Evolutionary conservation across 164 flowering plant genomes (phyloP).

Genomic region (Houttuynia cordata): DNA sequence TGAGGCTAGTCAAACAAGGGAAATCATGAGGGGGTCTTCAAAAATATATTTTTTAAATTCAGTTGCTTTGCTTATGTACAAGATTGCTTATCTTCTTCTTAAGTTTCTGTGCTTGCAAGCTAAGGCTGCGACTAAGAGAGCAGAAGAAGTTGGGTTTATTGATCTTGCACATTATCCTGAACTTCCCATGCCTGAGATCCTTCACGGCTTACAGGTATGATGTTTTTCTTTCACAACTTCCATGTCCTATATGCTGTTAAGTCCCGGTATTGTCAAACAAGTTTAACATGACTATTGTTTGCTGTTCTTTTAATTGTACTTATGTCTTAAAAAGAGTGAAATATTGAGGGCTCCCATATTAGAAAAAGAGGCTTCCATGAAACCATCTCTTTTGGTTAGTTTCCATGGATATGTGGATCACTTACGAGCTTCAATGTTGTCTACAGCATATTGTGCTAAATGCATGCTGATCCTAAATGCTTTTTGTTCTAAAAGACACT

Average conservation of each 20-base stretch:
- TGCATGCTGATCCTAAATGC: no score
- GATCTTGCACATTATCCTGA: conserved; percentile 90
- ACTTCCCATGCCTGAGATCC: conserved; percentile 94
- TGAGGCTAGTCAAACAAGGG: conserved; percentile 22
- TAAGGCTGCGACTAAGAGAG: conserved; percentile 62
- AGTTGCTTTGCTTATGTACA: conserved; percentile 61
- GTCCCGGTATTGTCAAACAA: background rate
- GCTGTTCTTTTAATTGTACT: no score
- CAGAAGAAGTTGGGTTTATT: conserved; percentile 75
- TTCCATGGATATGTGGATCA: no score
- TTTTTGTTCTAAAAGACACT: no score
- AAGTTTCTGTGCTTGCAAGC: conserved; percentile 75
- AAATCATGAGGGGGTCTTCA: conserved; percentile 8
- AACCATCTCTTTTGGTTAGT: no score
- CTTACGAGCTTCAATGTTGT: no score
- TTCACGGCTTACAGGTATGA: conserved; percentile 84
- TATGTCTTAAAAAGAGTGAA: no score
- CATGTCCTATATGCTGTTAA: no score
- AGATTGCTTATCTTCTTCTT: conserved; percentile 55
- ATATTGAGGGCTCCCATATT: background rate
- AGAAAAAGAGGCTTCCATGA: background rate
- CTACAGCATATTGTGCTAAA: no score
- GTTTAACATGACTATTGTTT: no score
- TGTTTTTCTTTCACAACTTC: background rate
- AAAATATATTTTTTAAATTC: conserved; percentile 52